Base-by-base conservation (phyloP, 495 filamentous ascomycete species). In the Xylaria nigripes region DNA sequence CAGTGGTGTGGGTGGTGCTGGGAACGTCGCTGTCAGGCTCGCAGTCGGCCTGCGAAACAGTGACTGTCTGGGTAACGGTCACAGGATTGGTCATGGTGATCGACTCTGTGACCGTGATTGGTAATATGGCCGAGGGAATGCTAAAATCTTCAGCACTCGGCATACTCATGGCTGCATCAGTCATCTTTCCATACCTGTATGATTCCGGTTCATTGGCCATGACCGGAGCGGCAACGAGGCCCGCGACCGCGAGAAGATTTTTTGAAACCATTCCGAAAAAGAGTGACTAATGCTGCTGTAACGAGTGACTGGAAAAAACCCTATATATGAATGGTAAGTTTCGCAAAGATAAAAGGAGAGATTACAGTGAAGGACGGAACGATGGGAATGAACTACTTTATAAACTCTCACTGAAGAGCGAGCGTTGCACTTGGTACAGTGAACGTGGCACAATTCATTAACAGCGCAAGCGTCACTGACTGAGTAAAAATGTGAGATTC, bases 171-270 rank as follows among this genome's bases (percentile, higher is more conserved):
- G 29, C 1, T 8, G 51, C 36, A 10, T 55, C 53, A 2, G 46
- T 55, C 25, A 18, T n/a, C 15, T 19, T 46, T 2, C 53, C 53
- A 19, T 55, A 55, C n/a, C 53, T 46, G 38, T 55, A 55, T 4
- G 45, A 45, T 38, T 22, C 24, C 1, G 53, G 53, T 1, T 36
- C 30, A 24, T 29, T 27, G 3, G 53, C 53, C 6, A 55, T 38
- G 46, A 49, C 36, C 0, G 53, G 38, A 6, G 21, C 38, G 27
- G 25, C 25, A 15, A 22, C 6, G 25, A 55, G 21, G 46, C 27
- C 24, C 8, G 38, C 16, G 27, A 27, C 1, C 25, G 40, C 27
- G 1, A 49, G 16, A 10, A 45, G 6, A 4, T 45, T 40, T 16
- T 12, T 49, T 3, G 19, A 38, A 15, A 16, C 6, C 53, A 55